Conservation (phyloP, 176 grass and related monocot species). For the Aegilops bicornis region DNA sequence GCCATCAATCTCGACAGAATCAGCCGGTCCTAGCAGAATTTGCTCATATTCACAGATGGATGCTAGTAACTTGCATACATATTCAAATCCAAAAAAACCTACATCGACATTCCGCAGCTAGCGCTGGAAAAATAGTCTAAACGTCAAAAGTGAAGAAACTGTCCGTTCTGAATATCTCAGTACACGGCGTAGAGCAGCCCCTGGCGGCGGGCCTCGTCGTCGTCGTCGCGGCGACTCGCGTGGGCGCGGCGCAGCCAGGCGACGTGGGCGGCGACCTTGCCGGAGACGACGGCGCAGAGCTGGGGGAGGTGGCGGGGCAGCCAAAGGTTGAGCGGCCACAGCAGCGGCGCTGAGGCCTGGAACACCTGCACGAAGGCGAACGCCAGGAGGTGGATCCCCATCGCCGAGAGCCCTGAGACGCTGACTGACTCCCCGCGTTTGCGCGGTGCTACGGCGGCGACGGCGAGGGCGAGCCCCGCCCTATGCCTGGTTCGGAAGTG, state of each 20-base stretch:
- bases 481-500: background rate
- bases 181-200: slow-evolving; percentile 8
- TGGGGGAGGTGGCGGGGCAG: slow-evolving; percentile 34
- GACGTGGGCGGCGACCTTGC: background rate
- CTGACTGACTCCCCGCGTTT: background rate
- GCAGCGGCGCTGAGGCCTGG: slow-evolving; percentile 31
- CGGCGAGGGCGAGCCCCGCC: no score
- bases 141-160: background rate
- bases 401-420: background rate
- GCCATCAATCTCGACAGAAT: no score
- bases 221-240: background rate
- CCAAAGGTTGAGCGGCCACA: slow-evolving; percentile 34
- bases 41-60: no score
- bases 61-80: no score
- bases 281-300: slow-evolving; percentile 20
- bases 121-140: no score
- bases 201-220: background rate
- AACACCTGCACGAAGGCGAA: slow-evolving; percentile 35
- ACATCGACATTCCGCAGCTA: no score
- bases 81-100: no score
- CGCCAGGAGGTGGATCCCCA: slow-evolving; percentile 31
- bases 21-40: no score
- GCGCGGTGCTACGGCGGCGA: background rate
- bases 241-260: slow-evolving; percentile 11
- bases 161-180: background rate